These are phyloP conservation scores for Aeschynomene evenia DNA, from an alignment of 306 rosid species.

Conservation along the genomic window DNA sequence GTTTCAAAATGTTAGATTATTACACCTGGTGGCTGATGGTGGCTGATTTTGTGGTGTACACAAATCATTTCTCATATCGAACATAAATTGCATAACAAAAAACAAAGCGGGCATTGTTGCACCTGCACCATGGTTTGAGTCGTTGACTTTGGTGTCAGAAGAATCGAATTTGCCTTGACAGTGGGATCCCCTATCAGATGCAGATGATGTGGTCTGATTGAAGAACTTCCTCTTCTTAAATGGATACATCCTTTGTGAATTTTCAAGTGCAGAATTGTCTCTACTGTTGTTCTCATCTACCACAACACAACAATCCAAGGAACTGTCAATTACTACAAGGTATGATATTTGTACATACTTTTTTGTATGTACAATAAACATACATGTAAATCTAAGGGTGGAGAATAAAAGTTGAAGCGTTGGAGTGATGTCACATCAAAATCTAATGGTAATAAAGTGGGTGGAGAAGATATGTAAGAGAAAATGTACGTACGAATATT, in stretches of 20 bases:
- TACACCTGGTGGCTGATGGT: too few species aligned
- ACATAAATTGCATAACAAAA: conserved; percentile 10
- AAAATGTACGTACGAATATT: too few species aligned
- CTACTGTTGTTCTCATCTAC: conserved; percentile 45
- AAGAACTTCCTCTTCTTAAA: conserved; percentile 77
- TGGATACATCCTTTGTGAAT: conserved; percentile 64
- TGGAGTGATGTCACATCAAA: too few species aligned
- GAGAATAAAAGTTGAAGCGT: too few species aligned
- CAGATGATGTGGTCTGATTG: conserved; percentile 42
- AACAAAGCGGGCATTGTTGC: conserved; percentile 25
- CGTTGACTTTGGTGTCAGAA: conserved; percentile 41
- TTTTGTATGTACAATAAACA: too few species aligned
- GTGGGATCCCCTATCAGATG: conserved; percentile 52
- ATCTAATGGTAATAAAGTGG: too few species aligned
- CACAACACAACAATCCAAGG: conserved; percentile 17
- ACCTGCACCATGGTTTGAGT: conserved; percentile 47
- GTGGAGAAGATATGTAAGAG: too few species aligned
- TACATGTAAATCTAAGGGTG: too few species aligned
- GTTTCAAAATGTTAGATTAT: too few species aligned
- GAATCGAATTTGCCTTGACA: conserved; percentile 45
- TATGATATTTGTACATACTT: too few species aligned
- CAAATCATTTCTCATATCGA: too few species aligned
- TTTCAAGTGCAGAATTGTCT: conserved; percentile 46
- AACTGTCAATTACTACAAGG: conserved; percentile 23
- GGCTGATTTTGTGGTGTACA: too few species aligned